Evolutionary conservation across 768 basidiomycete genomes (phyloP).

Genomic region (Russula olivacea): DNA sequence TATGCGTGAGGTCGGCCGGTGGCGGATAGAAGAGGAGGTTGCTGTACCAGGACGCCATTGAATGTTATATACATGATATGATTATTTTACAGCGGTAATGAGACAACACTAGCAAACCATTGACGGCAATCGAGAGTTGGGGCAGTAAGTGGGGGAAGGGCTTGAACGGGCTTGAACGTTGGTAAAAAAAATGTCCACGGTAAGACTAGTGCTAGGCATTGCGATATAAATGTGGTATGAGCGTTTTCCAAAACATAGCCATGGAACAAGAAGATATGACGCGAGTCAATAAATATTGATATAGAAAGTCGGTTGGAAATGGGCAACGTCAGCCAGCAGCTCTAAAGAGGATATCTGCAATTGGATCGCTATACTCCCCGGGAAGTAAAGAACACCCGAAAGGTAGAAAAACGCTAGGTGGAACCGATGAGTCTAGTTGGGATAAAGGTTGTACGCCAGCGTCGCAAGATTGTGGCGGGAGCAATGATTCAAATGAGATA

Average conservation of each 20-base stretch:
- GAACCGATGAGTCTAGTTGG: background rate
- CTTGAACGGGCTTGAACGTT: background rate
- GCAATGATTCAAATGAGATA: background rate
- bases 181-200: background rate
- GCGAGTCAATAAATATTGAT: background rate
- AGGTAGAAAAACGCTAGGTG: constrained; percentile 6
- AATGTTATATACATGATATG: constrained; percentile 14
- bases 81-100: background rate
- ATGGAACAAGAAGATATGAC: background rate
- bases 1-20: constrained; percentile 86
- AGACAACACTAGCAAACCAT: background rate
- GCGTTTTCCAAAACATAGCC: background rate
- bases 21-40: constrained; percentile 78
- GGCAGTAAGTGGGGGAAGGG: background rate
- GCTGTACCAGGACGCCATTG: constrained; percentile 56
- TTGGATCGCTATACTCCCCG: background rate
- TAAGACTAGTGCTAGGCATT: background rate
- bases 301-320: background rate
- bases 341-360: background rate
- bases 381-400: background rate
- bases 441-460: background rate
- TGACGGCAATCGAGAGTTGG: background rate
- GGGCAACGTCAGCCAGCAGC: background rate
- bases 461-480: too few relatives aligned
- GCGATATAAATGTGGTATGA: background rate